Evolutionary conservation across 805 yeast genomes (phyloP), one percentile per base, ranked within the genome.

Genomic region (Pichia deserticola): DNA sequence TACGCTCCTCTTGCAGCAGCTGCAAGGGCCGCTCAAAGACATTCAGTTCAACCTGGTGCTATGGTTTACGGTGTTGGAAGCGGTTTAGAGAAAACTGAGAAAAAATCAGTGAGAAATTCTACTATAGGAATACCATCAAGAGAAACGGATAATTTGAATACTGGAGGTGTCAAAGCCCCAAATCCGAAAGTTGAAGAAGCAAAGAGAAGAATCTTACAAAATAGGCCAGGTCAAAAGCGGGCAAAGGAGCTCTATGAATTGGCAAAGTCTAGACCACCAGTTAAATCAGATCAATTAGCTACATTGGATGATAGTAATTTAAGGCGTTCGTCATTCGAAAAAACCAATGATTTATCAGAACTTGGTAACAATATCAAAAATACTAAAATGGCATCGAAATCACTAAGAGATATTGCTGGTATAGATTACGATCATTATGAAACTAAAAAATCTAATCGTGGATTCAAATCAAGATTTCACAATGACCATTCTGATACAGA

Each of bases 401-500:
- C 62, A 10, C 40, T 63, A 27, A 55, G 66, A 36, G 64, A 62
- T 38, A 53, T 53, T 11, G 5, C 25, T 25, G 25, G 30, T n/a
- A 8, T 45, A 9, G 20, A 40, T 34, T 50, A 42, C 25, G 49
- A 50, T 15, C 37, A 47, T 1, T 32, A 45, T 9, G 54, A 54
- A 9, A 40, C 43, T 11, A 41, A 69, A 61, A 54, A 54, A 60
- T 53, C 66, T 72, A 40, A 64, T 29, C 50, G 43, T 35, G 46
- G 64, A 1, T 76, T 72, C 63, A 75, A 67, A 50, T 81, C 88
- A 1, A 71, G 87, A 56, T 76, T 81, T 53, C 71, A 70, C 5
- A 89, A 83, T 59, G 80, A 86, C 3, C 86, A 82, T 57, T 81
- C 83, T 12, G 87, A 82, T 42, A 62, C 61, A 12, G 79, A 75